These are phyloP conservation scores for Purpureocillium takamizusanense DNA, from an alignment of 2,329 filamentous ascomycete genomes.

Conservation along the genomic window DNA sequence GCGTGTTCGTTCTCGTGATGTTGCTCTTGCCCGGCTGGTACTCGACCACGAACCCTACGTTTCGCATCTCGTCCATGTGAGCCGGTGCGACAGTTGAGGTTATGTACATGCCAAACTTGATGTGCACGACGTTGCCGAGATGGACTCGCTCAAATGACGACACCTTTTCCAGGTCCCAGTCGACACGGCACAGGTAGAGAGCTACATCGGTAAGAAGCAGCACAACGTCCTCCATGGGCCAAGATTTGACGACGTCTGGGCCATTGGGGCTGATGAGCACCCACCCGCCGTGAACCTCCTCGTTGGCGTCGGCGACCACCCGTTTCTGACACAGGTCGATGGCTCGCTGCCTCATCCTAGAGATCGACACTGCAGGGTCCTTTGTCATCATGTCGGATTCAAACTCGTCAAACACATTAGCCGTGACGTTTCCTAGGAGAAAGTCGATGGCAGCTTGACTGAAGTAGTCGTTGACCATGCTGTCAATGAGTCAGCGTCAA, in stretches of 20 bases:
- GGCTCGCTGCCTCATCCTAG: constrained; percentile 75
- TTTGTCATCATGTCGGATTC: constrained; percentile 87
- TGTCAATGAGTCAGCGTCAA: constrained; percentile 30
- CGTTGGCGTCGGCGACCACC: constrained; percentile 71
- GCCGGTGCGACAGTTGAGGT: constrained; percentile 74
- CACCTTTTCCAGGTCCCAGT: constrained; percentile 94
- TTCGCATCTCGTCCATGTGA: constrained; percentile 69
- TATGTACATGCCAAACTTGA: constrained; percentile 81
- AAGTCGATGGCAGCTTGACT: constrained; percentile 93
- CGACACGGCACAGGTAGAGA: constrained; percentile 82
- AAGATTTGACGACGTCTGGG: constrained; percentile 58
- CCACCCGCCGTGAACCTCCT: constrained; percentile 86
- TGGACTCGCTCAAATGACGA: constrained; percentile 82
- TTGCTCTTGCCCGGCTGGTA: constrained; percentile 67
- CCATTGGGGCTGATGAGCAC: constrained; percentile 69
- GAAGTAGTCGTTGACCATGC: constrained; percentile 97
- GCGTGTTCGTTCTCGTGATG: constrained; percentile 73
- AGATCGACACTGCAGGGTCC: constrained; percentile 82
- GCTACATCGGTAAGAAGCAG: constrained; percentile 78
- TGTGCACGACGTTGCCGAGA: constrained; percentile 60
- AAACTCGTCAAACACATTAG: constrained; percentile 85
- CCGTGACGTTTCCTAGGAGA: constrained; percentile 78
- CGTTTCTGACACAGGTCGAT: constrained; percentile 84
- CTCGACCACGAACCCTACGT: constrained; percentile 73
- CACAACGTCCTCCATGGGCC: constrained; percentile 81